Base-by-base conservation (phyloP, 2,329 filamentous ascomycete species). In the Rutstroemia sydowiana region DNA sequence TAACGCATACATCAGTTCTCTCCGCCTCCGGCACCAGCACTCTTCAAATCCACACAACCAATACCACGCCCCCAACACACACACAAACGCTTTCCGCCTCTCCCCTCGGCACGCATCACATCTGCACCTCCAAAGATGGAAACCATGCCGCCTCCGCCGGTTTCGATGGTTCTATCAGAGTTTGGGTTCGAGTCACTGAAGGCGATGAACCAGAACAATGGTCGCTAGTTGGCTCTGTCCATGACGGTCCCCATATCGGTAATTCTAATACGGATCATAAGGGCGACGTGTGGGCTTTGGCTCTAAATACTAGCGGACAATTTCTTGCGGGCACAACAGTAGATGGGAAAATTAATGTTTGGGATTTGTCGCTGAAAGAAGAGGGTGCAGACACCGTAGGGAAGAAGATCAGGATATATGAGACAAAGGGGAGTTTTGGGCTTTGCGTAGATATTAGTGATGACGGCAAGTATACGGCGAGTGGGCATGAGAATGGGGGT, bases 361-460 rank as follows among this genome's bases (percentile, higher is more conserved):
- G 91, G 88, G 84, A 95, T 65, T 69, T 72, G 31, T 9, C 26
- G 1, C 20, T 9, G n/a, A 42, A 34, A 14, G 47, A 36, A 30
- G 20, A 11, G 44, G 21, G 21, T 16, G 21, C n/a, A 26, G 75
- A 79, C 31, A 23, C 32, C 3, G 42, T 51, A 16, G 69, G 71
- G 20, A 72, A 77, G 51, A 88, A 87, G 69, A 83, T 93, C 55
- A 77, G 82, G 46, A 83, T 91, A 63, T 95, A 93, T 65, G 90
- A 95, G 72, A 96, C 92, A 1, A 89, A 92, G 61, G 90, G 90
- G 13, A 92, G 86, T 68, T 97, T 96, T 71, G 92, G 90, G 34
- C 81, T 93, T 71, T 87, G 86, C 63, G 83, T 98, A 55, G 91
- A 93, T 67, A 70, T 97, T 67, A 84, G 80, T 60, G 70, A 73